These are phyloP conservation scores for Beauveria sp. DNA, from an alignment of 2,329 filamentous ascomycete genomes.

Conservation along the genomic window DNA sequence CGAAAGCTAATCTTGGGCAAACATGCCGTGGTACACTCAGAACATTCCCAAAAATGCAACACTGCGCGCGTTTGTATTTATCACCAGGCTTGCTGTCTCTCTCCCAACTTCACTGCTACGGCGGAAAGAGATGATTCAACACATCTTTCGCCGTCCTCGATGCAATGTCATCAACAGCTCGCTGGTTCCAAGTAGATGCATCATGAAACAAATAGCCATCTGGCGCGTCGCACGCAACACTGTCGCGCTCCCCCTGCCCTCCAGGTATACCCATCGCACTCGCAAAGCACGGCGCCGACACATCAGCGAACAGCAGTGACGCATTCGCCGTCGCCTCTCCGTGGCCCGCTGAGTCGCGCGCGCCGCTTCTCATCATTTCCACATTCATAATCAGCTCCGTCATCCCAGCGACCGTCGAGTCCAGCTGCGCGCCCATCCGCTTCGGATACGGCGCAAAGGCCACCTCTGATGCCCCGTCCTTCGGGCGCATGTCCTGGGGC, in stretches of 20 bases:
- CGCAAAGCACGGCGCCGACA: conserved; percentile 3
- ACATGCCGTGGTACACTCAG: too few relatives aligned
- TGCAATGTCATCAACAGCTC: conserved; percentile 21
- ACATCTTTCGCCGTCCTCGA: conserved; percentile 16
- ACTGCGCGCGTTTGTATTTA: too few relatives aligned
- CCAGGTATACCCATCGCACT: conserved; percentile 13
- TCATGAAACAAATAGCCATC: conserved; percentile 46
- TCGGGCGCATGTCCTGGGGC: conserved; percentile 20
- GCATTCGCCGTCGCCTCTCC: neutral
- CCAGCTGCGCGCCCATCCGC: neutral
- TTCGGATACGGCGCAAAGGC: conserved; percentile 4
- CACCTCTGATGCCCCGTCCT: neutral
- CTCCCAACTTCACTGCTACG: neutral
- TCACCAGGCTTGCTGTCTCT: too few relatives aligned
- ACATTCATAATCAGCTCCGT: neutral
- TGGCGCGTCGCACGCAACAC: conserved; percentile 31
- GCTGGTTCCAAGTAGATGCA: conserved; percentile 35
- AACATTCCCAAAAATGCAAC: too few relatives aligned
- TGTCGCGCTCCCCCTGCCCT: conserved; percentile 12
- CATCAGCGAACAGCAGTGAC: neutral
- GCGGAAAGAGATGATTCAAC: conserved; percentile 18
- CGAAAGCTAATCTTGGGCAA: too few relatives aligned
- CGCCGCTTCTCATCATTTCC: neutral
- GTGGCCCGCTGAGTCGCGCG: neutral
- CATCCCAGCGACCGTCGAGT: neutral